Evolutionary conservation across 371 early-diverging fungal genomes (phyloP), one percentile per base, ranked within the genome.

Genomic region (Batkoa obscura): DNA sequence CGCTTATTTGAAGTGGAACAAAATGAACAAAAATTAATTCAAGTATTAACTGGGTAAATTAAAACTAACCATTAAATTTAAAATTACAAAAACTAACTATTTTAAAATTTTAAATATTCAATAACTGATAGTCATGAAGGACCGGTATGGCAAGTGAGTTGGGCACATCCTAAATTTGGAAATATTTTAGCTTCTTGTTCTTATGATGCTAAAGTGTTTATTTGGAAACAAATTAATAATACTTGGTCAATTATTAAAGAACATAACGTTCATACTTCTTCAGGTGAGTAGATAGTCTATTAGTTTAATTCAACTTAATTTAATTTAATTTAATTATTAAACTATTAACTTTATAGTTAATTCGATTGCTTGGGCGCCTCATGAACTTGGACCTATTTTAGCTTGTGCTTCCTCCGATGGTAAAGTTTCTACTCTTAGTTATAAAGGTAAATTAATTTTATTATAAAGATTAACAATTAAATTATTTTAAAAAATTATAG

Each of bases 131-230:
- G 91, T 15, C 95, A 97, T 64, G 84, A 88, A 53, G 95, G 95
- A 10, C 98, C 98, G 2, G 95, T 97, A n/a, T 97, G 98, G 98
- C 93, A 93, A 68, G 90, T 97, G 13, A 73, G 91, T 10, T 97
- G 98, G 98, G 94, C 94, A 3, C 98, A 97, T 65, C 98, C 98
- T 39, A 92, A 93, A 68, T 95, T 86, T 66, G 95, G 95, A 50
- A 83, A 76, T 59, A 81, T 95, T 49, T 73, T 97, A 43, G 98
- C 95, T 9, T 92, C 94, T 12, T 93, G 94, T 69, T 88, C 92
- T 30, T 94, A 94, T 63, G 98, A 97, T 65, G 83, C 86, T 36
- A 82, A 84, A 50, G 94, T 94, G 35, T 76, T 89, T 63, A 85
- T 97, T 52, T 97, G 94, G 87, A 88, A 88, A 61, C 94, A 94